These are phyloP conservation scores for Termitomyces bulborhizus DNA, from an alignment of 768 basidiomycete species.

Conservation along the genomic window DNA sequence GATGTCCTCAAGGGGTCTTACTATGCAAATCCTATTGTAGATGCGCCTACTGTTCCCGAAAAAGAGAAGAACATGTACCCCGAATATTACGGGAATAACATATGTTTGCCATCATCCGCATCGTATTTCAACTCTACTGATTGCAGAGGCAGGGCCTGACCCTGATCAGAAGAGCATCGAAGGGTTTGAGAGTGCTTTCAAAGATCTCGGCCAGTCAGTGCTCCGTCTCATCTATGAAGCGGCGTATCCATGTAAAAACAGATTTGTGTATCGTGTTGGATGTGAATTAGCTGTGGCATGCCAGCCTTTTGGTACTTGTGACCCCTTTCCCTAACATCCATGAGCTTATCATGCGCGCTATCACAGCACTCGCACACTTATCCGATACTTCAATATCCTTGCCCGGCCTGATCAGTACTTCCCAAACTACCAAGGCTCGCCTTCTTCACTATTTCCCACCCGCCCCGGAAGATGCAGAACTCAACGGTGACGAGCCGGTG, in stretches of 20 bases:
- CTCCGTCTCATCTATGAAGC: not conserved
- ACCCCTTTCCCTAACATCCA: not conserved
- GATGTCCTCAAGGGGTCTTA: slow-evolving; percentile 90
- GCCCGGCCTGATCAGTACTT: slow-evolving; percentile 61
- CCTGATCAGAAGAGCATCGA: slow-evolving; percentile 52
- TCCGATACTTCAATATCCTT: slow-evolving; percentile 65
- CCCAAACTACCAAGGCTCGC: slow-evolving; percentile 86
- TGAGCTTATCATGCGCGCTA: not conserved
- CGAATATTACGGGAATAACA: slow-evolving; percentile 85
- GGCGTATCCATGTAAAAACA: slow-evolving; percentile 17
- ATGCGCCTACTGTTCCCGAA: slow-evolving; percentile 53
- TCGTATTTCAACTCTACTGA: not conserved
- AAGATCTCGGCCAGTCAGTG: slow-evolving; percentile 64
- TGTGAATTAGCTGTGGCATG: slow-evolving; percentile 80
- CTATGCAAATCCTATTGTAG: slow-evolving; percentile 83
- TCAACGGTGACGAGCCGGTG: slow-evolving; percentile 53
- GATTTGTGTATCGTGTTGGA: slow-evolving; percentile 80
- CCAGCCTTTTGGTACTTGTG: slow-evolving; percentile 73
- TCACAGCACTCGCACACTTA: slow-evolving; percentile 59
- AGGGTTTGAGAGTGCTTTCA: slow-evolving; percentile 86
- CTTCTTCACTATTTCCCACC: slow-evolving; percentile 96
- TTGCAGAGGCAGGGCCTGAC: slow-evolving; percentile 48
- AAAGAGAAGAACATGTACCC: slow-evolving; percentile 53
- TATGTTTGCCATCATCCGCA: slow-evolving; percentile 48
- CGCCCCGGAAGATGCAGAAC: slow-evolving; percentile 27